A percentile compares a stretch with the other conserved stretches of the same genome.
These are phyloP conservation scores for Drechmeria coniospora DNA, from an alignment of 2,329 filamentous ascomycete species.

Conservation along the genomic window DNA sequence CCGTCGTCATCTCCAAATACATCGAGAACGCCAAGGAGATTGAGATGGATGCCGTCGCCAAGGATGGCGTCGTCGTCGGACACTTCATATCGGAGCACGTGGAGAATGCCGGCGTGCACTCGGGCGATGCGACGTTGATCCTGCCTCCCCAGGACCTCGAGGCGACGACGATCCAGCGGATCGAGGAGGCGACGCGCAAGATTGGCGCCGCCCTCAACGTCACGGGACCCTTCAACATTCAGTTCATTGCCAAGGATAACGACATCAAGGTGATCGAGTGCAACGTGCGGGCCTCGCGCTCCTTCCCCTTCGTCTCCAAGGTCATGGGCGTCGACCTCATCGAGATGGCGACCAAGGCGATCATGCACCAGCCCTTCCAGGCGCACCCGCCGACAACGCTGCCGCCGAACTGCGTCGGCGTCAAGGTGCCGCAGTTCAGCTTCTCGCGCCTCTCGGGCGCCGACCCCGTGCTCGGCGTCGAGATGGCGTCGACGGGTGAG, in stretches of 20 bases:
- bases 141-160: conserved; percentile 88
- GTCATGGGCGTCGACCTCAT: conserved; percentile 96
- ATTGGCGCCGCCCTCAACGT: conserved; percentile 90
- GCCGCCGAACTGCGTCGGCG: conserved; percentile 71
- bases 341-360: conserved; percentile 96
- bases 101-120: conserved; percentile 96
- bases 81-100: conserved; percentile 99
- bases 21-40: conserved; percentile 99
- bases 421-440: conserved; percentile 97
- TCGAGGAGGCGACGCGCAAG: conserved; percentile 89
- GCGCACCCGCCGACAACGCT: conserved; percentile 70
- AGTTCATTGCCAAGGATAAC: conserved; percentile 99
- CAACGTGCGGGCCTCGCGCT: conserved; percentile 90
- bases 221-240: conserved; percentile 95
- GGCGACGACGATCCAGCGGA: conserved; percentile 72
- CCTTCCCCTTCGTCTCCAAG: conserved; percentile 97
- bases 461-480: conserved; percentile 89
- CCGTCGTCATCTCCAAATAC: conserved; percentile 98
- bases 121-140: conserved; percentile 91
- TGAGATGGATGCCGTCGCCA: conserved; percentile 96
- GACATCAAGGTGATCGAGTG: conserved; percentile 99
- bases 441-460: conserved; percentile 94
- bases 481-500: conserved; percentile 98
- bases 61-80: conserved; percentile 74
- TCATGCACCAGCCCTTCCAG: conserved; percentile 67